Base-by-base conservation (phyloP, 768 basidiomycete species). In the Leccinum boreale region DNA sequence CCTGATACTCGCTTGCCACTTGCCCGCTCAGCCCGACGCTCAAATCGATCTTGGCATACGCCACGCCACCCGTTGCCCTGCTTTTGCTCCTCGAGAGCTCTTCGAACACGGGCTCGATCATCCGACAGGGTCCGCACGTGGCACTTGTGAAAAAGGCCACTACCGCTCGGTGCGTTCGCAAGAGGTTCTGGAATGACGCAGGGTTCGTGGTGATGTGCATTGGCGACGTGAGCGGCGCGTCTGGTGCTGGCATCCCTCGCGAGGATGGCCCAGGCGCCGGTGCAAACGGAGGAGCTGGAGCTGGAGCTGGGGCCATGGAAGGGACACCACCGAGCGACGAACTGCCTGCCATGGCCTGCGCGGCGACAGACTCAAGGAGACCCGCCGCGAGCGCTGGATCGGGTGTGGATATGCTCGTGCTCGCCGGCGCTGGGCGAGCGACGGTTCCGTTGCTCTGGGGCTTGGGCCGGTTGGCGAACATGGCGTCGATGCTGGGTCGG, bases 401-500 rank as follows among this genome's bases (percentile, higher is more conserved):
- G 5, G 80, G 78, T 10, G 77, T 61, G 2, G 72, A 21, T 0
- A 4, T 35, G 31, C 1, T 75, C 14, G 29, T 21, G 8, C 46
- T 15, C 21, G 50, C 31, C 12, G 73, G 57, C 4, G 70, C 61
- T 1, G 72, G n/a, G 50, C 71, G 70, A 52, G 71, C 57, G 52
- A 75, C 64, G 15, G 58, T 11, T 19, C 39, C 54, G n/a, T 71
- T 66, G 3, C 73, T 63, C 3, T 71, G 57, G 1, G 79, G 67
- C 31, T 70, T 56, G 1, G 79, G 67, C 33, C 75, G 61, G 8
- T 77, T 77, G 23, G 82, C 76, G 73, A 85, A 97, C 93, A 96
- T 94, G 49, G 83, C 78, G 67, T 98, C 94, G 52, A 98, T 97
- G 45, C 89, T 94, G 1, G 95, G 94, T 0, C 90, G 85, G 48